Evolutionary conservation across 2,329 filamentous ascomycete genomes (phyloP), one percentile per base, ranked within the genome.

Genomic region (Aspergillus awamori): DNA sequence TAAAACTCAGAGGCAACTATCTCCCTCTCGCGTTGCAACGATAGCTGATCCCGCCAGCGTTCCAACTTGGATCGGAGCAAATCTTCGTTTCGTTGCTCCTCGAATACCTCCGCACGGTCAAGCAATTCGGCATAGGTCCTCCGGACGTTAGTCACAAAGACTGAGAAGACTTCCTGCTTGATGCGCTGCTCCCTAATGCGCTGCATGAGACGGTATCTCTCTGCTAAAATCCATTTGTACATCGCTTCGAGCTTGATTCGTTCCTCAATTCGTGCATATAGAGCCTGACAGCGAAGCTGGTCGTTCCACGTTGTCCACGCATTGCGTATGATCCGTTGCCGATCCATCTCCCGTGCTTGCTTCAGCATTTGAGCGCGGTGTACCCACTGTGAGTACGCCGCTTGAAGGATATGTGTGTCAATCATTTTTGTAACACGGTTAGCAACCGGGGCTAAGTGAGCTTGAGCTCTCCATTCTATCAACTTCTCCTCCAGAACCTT

Each of bases 221-320:
- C 81, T 36, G 82, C 80, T 30, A 89, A 68, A n/a, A 84, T 80
- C 86, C 86, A 89, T 71, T 81, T 86, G 71, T 87, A 87, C 63
- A 89, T 76, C 6, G 78, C 74, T 67, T 88, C 82, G 30, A 84
- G 74, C 45, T 84, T 76, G 43, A 87, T 65, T 3, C 86, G 81
- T 63, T 85, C 81, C 63, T 87, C 80, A 52, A 87, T 84, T 13
- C 80, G 82, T 20, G 80, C 76, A 53, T 74, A 76, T 2, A 89
- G 72, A 15, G 81, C 81, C 65, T 82, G 78, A 63, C 80, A 82
- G 17, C 87, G 84, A 15, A 88, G 77, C 15, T 77, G 77, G 67
- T 89, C 84, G 64, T 88, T 89, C 87, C 87, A 89, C 10, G 78
- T 76, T 1, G 82, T 87, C 78, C 84, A 87, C 3, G 84, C 79